Base-by-base conservation (phyloP, 345 rosid species). In the Lepidium didymum region DNA sequence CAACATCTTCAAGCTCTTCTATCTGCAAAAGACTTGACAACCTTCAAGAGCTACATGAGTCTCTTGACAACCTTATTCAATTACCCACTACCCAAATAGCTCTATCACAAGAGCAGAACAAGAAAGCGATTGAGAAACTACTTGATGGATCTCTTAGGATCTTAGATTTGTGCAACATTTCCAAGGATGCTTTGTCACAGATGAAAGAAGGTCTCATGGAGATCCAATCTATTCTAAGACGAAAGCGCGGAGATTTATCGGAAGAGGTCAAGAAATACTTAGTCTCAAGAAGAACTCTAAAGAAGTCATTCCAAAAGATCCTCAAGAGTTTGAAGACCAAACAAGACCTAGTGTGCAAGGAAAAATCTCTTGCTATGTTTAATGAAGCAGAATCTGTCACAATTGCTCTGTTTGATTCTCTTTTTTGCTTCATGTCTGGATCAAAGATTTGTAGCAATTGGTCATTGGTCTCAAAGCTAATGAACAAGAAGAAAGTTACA, bases 91-190 rank as follows among this genome's bases (percentile, higher is more conserved):
- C 76, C 4, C 75, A 66, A 49, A 52, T 46, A 8, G 37, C 44
- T n/a, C 66, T 81, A 8, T 4, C 69, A 29, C 78, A 82, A 33
- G 78, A 67, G 18, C 50, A 77, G 3, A 14, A 59, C 6, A 64
- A 25, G 67, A 50, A 56, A 23, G 27, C 1, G 2, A 71, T 72
- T 0, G 72, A 74, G 15, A 77, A 74, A 54, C 52, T 71, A 21
- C 64, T 81, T 63, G 73, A 77, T 36, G 76, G 73, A 19, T 77
- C 84, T 15, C 68, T 76, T 0, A 38, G 43, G 52, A 55, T 80
- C 51, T 53, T 76, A 55, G 81, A 73, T 13, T 36, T 67, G 9
- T 78, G 79, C 41, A 67, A 61, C 60, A 54, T 63, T 11, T 43
- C 76, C 18, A 73, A 71, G 50, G 81, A 75, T 60, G 77, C 45